Evolutionary conservation across 164 flowering plant genomes (phyloP).

Genomic region (Magnolia sinica): DNA sequence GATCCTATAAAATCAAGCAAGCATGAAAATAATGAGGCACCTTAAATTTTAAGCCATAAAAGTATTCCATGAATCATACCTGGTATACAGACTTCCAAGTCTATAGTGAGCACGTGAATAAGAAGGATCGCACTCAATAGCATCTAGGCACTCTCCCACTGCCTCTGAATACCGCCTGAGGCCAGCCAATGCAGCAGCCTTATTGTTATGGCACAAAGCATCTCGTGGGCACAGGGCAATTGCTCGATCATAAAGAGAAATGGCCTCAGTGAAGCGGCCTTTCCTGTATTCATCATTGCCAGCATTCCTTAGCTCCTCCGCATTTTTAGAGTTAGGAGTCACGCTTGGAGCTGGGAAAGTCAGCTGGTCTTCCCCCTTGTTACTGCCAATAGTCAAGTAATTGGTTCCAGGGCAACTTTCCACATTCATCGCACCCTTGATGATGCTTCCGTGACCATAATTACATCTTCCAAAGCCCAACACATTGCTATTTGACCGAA

Average conservation of each 20-base stretch:
- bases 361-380: not conserved
- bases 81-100: slow-evolving; percentile 21
- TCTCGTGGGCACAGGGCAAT: slow-evolving; percentile 19
- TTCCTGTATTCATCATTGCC: slow-evolving; percentile 25
- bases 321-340: not conserved
- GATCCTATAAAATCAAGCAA: not conserved
- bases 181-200: slow-evolving; percentile 25
- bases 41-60: not conserved
- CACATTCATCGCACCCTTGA: not conserved
- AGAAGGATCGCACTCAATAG: slow-evolving; percentile 18
- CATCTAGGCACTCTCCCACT: slow-evolving; percentile 21
- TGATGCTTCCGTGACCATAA: not conserved
- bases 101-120: slow-evolving; percentile 25
- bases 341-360: not conserved
- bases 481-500: not conserved
- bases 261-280: slow-evolving; percentile 18
- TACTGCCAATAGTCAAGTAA: not conserved
- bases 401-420: not conserved
- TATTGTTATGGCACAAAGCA: slow-evolving; percentile 24
- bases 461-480: not conserved
- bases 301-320: slow-evolving; percentile 16
- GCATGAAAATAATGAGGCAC: not conserved
- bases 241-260: slow-evolving; percentile 21
- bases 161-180: slow-evolving; percentile 21
- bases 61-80: slow-evolving; percentile 7